Evolutionary conservation across 495 filamentous ascomycete genomes (phyloP).

Genomic region (Podospora pseudocomata): DNA sequence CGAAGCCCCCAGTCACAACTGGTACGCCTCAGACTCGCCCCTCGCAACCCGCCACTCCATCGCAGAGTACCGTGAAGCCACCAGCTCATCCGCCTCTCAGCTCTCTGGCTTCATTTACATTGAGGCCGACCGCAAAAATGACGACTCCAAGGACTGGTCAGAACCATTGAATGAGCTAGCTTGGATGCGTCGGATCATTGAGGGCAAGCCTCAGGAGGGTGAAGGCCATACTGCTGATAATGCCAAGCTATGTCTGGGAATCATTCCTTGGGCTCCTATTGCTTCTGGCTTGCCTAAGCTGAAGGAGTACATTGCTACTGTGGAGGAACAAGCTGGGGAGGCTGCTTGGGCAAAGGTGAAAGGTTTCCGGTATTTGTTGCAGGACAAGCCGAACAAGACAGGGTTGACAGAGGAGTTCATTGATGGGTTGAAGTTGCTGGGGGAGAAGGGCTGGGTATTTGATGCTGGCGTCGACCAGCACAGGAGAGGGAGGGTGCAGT

Average conservation of each 20-base stretch:
- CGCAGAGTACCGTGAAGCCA: conserved; percentile 50
- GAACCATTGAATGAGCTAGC: conserved; percentile 66
- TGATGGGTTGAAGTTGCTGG: conserved; percentile 64
- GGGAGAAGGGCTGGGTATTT: conserved; percentile 61
- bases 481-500: conserved; percentile 62
- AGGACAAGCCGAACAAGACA: conserved; percentile 64
- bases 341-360: conserved; percentile 47
- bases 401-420: conserved; percentile 61
- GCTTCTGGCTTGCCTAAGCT: conserved; percentile 52
- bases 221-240: conserved; percentile 58
- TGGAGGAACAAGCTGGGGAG: conserved; percentile 47
- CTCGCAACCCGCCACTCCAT: conserved; percentile 61
- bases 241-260: conserved; percentile 54
- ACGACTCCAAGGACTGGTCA: conserved; percentile 46
- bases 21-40: conserved; percentile 55
- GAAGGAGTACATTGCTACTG: conserved; percentile 50
- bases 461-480: conserved; percentile 79
- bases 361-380: conserved; percentile 77
- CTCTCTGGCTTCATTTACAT: conserved; percentile 72
- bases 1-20: conserved; percentile 60
- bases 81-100: conserved; percentile 27
- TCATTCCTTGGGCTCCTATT: conserved; percentile 81
- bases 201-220: conserved; percentile 50
- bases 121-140: conserved; percentile 72
- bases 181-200: conserved; percentile 60